Percentiles rank a stretch among this genome's conserved stretches.
These are phyloP conservation scores for Yamadazyma aaseri DNA, from an alignment of 1,139 yeast species.

Conservation along the genomic window DNA sequence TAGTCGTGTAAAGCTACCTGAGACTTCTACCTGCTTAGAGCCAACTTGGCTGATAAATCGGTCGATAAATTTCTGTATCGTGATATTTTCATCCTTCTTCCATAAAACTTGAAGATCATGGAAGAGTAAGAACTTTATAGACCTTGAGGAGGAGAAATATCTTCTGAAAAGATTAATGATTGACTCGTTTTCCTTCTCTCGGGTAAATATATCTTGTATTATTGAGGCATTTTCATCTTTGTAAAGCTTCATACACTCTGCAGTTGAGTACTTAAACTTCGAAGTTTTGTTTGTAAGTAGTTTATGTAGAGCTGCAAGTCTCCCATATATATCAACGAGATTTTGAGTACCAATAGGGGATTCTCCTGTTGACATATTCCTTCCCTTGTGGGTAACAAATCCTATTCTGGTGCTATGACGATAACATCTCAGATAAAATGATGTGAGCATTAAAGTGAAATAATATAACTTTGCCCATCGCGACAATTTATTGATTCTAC, in stretches of 20 bases:
- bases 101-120: constrained; percentile 18
- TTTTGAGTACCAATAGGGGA: too few species aligned
- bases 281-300: constrained; percentile 4
- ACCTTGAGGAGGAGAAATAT: constrained; percentile 17
- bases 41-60: too few species aligned
- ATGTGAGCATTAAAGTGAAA: constrained; percentile 9
- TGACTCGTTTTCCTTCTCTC: constrained; percentile 19
- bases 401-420: neutral
- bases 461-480: constrained; percentile 1
- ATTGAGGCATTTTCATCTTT: constrained; percentile 10
- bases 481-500: constrained; percentile 21
- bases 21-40: too few species aligned
- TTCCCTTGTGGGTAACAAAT: too few species aligned
- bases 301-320: too few species aligned
- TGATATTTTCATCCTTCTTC: constrained; percentile 9
- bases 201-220: constrained; percentile 21
- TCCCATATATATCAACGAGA: too few species aligned
- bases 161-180: constrained; percentile 15
- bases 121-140: constrained; percentile 21
- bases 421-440: neutral
- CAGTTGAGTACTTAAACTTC: constrained; percentile 16
- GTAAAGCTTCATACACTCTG: constrained; percentile 19
- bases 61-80: too few species aligned
- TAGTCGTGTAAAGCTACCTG: too few species aligned
- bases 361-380: too few species aligned